Base-by-base conservation (phyloP, 441 rosid genomes). In the Adansonia rubrostipa region DNA sequence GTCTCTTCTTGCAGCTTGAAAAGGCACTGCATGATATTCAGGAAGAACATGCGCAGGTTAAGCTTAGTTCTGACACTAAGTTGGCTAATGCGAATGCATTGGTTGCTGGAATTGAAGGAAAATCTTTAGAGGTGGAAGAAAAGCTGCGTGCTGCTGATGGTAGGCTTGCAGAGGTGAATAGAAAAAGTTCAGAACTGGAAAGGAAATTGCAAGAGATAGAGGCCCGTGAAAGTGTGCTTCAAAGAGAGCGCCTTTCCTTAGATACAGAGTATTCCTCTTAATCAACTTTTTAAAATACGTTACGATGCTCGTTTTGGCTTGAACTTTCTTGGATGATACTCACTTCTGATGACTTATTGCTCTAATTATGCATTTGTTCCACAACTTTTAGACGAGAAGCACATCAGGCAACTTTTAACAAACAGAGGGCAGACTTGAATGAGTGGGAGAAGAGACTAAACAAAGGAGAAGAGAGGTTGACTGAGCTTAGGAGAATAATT, bases 371-470 rank as follows among this genome's bases (percentile, higher is more conserved):
- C 77, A 22, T 71, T 81, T 56, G 14, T 78, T 73, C 33, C 79
- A 64, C 83, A 80, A 70, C 70, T 81, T 44, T 65, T 81, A 96
- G 99, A 78, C 89, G 86, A 85, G 99, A 96, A 81, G 97, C 94
- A 74, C 91, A 90, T 24, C 85, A 86, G 80, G 88, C 91, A 73
- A 83, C 87, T 73, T 88, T 92, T 70, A 87, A 85, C 83, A 89
- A 86, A 81, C 91, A 91, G 79, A 89, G 94, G 71, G 97, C 92
- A 86, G 97, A 93, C 51, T 77, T 93, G 66, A 83, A 74, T 71
- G 96, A 89, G 79, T 92, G 95, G 98, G 97, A 93, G 84, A 90
- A 72, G 82, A 89, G 85, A 80, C 81, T 93, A 48, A 83, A 74
- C 66, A 79, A 82, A 40, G 61, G 71, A 79, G 97, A 93, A 76